These are phyloP conservation scores for Cucurbita argyrosperma DNA, from an alignment of 306 rosid species.

Conservation along the genomic window DNA sequence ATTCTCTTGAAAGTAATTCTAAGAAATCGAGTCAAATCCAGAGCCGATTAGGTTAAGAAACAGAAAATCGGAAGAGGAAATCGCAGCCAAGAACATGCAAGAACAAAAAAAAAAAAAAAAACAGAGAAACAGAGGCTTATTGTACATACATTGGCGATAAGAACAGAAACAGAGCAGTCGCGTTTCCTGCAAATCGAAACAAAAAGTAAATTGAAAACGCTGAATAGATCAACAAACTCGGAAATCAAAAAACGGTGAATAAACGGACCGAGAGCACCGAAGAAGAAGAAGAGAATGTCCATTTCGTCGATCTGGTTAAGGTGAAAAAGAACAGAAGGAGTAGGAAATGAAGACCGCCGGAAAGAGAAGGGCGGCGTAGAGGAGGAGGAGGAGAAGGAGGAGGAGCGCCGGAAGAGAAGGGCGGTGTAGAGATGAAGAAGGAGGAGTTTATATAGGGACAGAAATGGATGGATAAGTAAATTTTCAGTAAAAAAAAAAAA, in stretches of 20 bases:
- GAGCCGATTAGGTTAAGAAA: background rate
- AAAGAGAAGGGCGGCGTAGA: too few species aligned
- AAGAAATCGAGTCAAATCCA: background rate
- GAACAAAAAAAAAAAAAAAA: background rate
- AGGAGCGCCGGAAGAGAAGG: too few species aligned
- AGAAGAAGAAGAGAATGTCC: conserved; percentile 44
- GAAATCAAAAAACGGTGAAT: background rate
- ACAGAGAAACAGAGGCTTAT: background rate
- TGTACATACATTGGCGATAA: conserved; percentile 59
- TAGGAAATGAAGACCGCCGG: too few species aligned
- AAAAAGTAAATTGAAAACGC: background rate
- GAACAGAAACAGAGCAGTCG: conserved; percentile 83
- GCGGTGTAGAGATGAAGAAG: too few species aligned
- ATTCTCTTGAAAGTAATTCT: conserved; percentile 86
- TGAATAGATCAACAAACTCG: background rate
- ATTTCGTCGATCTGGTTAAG: background rate
- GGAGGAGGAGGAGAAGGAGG: too few species aligned
- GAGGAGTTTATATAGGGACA: background rate
- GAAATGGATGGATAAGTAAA: too few species aligned
- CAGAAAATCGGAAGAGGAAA: background rate
- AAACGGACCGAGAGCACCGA: conserved; percentile 67
- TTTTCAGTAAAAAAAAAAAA: background rate
- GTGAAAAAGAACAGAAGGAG: too few species aligned
- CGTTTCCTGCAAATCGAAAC: conserved; percentile 46
- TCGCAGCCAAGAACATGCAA: background rate